Evolutionary conservation across 2,329 filamentous ascomycete species (phyloP).

Genomic region (Microcyclosporella mali): DNA sequence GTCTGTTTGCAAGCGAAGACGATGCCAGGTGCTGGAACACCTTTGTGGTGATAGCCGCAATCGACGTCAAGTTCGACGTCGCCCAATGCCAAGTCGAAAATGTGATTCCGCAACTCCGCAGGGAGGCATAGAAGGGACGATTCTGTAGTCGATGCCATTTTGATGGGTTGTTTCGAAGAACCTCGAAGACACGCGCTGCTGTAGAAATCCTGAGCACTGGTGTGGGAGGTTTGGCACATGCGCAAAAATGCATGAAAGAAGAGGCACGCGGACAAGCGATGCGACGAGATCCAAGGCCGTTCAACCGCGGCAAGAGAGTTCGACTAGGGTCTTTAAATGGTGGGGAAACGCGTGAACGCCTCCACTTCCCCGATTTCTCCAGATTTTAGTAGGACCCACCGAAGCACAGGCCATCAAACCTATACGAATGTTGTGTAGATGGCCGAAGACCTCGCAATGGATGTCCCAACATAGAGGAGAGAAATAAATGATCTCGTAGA

Average conservation of each 20-base stretch:
- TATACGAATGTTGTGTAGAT: not conserved
- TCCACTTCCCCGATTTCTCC: too few relatives aligned
- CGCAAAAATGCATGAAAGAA: too few relatives aligned
- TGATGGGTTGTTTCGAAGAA: too few relatives aligned
- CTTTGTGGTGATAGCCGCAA: not conserved
- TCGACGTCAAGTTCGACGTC: conserved; percentile 1
- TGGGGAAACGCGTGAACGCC: too few relatives aligned
- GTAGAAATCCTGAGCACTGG: not conserved
- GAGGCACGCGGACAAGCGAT: too few relatives aligned
- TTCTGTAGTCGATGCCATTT: not conserved
- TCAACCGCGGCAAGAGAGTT: too few relatives aligned
- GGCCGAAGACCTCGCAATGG: not conserved
- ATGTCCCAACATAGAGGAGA: not conserved
- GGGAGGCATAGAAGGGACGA: not conserved
- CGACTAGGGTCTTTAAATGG: too few relatives aligned
- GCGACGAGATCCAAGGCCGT: too few relatives aligned
- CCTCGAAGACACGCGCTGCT: too few relatives aligned
- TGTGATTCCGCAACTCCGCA: not conserved
- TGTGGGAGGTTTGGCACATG: not conserved
- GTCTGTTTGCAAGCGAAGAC: conserved; percentile 2
- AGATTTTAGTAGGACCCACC: too few relatives aligned
- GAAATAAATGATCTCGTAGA: too few relatives aligned
- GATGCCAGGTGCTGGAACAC: not conserved
- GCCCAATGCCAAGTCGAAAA: not conserved
- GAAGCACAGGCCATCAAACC: too few relatives aligned